Base-by-base conservation (phyloP, 345 rosid genomes). In the Pseudoturritis turrita region DNA sequence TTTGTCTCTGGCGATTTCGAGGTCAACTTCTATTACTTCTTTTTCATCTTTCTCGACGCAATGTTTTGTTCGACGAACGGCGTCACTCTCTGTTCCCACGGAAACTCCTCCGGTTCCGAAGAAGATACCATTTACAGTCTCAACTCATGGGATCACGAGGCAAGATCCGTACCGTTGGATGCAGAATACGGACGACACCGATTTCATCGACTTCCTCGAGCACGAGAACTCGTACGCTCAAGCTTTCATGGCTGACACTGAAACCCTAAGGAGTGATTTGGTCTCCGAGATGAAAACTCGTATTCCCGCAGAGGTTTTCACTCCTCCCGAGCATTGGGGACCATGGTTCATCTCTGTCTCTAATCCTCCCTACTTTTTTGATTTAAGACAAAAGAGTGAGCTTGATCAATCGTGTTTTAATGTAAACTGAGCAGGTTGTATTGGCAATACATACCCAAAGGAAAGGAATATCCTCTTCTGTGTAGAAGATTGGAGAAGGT, bases 141-240 rank as follows among this genome's bases (percentile, higher is more conserved):
- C 87, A 6, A 76, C 82, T 21, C 97, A 86, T 51, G 93, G 90
- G 5, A 67, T 65, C 53, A 81, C 90, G 1, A 79, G 86, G 85
- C 84, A 83, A 53, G 98, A 93, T 68, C 97, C 90, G 7, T 89
- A 79, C 82, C 85, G 65, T 67, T 93, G 98, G 98, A 93, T 93
- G 98, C 76, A 80, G 35, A 44, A 86, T 64, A 82, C 83, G 14
- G 39, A 60, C 12, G 86, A 87, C 73, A 72, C 87, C 25, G 86
- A 84, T 68, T 86, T 93, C 65, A 7, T 75, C 29, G 35, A 81
- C 35, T 76, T 83, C 81, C 85, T 90, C 66, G 21, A 79, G 52
- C 80, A 61, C n/a, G 96, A 93, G 70, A 93, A 93, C 80, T 79
- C 87, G 1, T 93, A 93, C 44, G 78, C 94, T 23, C 78, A 81